Evolutionary conservation across 2,329 filamentous ascomycete species (phyloP), one percentile per base, ranked within the genome.

Genomic region (Ceratocystis variospora): DNA sequence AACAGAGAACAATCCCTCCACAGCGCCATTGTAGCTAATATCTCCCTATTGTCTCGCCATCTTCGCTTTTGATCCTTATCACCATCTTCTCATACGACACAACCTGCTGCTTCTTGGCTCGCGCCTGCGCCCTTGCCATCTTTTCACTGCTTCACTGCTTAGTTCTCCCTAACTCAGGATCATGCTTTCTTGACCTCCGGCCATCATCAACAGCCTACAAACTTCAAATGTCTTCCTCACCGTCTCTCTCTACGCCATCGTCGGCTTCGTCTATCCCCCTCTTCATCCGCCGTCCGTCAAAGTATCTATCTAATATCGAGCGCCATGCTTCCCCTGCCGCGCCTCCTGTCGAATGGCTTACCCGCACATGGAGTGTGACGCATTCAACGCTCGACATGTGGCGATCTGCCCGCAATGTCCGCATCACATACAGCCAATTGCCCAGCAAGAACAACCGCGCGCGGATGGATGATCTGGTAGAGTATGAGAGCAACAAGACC

Each of bases 321-420:
- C 65, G 46, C 59, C 37, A 66, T 22, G 65, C 65, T 37, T 66
- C 65, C 5, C 65, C 65, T 5, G 61, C 66, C 28, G 41, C 66
- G 17, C 84, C 85, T 3, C 72, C 81, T 2, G 74, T 84, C 31
- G 75, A 80, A 67, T 88, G 82, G 80, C 81, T 90, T 59, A 75
- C 79, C 64, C 79, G 85, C 68, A 88, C 83, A 68, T 91, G 88
- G 88, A 77, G 82, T 71, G 87, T 91, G 66, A 89, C 87, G 10
- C 87, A 90, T 76, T 88, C 85, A 3, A 89, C 87, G 4, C 83
- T 91, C 10, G 77, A 82, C 69, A 91, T 94, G 87, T 95, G 90
- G 90, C 85, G 85, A 71, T 81, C 83, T 61, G 86, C 88, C 64
- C 86, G 85, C 73, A 94, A 94, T 75, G 89, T 95, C 15, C 81